A percentile compares a stretch with the other conserved stretches of the same genome.
phyloP scores from a whole-genome alignment of 129 eudicot species.

The Calendula officinalis region DNA sequence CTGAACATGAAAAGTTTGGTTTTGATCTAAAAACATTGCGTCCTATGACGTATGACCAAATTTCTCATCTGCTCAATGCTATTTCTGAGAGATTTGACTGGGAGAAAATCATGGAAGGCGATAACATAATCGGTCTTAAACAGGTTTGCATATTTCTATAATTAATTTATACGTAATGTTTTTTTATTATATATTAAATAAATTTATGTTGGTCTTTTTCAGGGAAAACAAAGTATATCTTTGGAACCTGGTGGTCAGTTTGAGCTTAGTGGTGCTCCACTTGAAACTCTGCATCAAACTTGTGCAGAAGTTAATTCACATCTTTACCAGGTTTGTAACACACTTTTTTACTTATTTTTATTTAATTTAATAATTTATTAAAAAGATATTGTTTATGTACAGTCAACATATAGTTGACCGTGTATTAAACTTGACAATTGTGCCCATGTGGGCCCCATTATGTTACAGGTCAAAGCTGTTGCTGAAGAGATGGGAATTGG shows the following conservation, averaged over 20 bases:
- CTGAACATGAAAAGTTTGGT: slow-evolving; percentile 98
- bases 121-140: slow-evolving; percentile 86
- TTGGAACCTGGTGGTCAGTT: slow-evolving; percentile 99
- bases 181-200: background rate
- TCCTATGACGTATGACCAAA: slow-evolving; percentile 90
- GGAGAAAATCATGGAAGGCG: slow-evolving; percentile 97
- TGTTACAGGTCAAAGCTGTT: slow-evolving; percentile 89
- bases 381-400: background rate
- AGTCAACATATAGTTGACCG: background rate
- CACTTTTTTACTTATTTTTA: background rate
- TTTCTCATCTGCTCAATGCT: slow-evolving; percentile 79
- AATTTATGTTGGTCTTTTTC: slow-evolving; percentile 21
- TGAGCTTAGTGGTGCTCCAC: slow-evolving; percentile 99
- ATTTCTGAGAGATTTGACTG: slow-evolving; percentile 98
- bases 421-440: background rate
- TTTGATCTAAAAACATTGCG: slow-evolving; percentile 74
- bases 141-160: slow-evolving; percentile 43
- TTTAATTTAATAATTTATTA: background rate
- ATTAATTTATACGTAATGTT: background rate
- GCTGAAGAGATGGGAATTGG: slow-evolving; percentile 99
- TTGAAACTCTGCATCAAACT: slow-evolving; percentile 98
- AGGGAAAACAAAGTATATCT: slow-evolving; percentile 98
- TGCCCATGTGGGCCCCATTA: background rate
- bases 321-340: slow-evolving; percentile 83
- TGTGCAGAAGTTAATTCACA: slow-evolving; percentile 99